phyloP scores from a whole-genome alignment of 2,329 filamentous ascomycete genomes.

The Endothia cerciana region DNA sequence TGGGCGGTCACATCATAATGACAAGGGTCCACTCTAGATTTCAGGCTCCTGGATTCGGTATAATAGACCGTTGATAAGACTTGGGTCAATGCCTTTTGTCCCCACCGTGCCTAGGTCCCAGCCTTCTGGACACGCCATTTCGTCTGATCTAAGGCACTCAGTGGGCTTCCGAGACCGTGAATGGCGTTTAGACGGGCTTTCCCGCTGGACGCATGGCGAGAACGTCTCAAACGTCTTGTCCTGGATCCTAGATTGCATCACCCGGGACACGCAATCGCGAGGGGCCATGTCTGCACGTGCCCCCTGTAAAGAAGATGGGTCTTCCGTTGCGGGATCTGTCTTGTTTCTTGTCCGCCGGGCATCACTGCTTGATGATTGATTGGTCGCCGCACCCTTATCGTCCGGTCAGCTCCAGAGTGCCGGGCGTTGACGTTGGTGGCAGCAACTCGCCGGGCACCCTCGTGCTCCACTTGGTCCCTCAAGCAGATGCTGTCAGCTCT shows the following conservation, averaged over 20 bases:
- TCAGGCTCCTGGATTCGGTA: not conserved
- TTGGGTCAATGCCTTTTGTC: too few species aligned
- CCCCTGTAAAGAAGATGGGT: not conserved
- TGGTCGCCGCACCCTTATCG: not conserved
- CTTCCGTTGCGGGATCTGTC: too few species aligned
- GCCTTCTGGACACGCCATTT: too few species aligned
- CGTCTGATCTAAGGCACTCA: too few species aligned
- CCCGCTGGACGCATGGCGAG: not conserved
- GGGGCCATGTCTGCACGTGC: not conserved
- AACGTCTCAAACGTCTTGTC: not conserved
- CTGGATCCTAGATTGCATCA: not conserved
- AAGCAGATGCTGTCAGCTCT: slow-evolving; percentile 39
- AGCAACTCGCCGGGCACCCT: not conserved
- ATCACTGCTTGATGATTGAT: too few species aligned
- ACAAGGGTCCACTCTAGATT: not conserved
- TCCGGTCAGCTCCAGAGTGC: not conserved
- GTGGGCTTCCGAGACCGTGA: not conserved
- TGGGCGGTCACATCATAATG: not conserved
- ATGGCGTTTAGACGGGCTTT: not conserved
- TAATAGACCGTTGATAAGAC: not conserved
- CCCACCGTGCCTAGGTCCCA: too few species aligned
- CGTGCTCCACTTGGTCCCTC: slow-evolving; percentile 21
- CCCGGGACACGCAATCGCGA: not conserved
- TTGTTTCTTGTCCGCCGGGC: too few species aligned
- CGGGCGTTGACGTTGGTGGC: too few species aligned